A percentile compares a stretch with the other conserved stretches of the same genome.
Evolutionary conservation across 139 green algal species (phyloP).

Genomic region (Micractinium conductrix): DNA sequence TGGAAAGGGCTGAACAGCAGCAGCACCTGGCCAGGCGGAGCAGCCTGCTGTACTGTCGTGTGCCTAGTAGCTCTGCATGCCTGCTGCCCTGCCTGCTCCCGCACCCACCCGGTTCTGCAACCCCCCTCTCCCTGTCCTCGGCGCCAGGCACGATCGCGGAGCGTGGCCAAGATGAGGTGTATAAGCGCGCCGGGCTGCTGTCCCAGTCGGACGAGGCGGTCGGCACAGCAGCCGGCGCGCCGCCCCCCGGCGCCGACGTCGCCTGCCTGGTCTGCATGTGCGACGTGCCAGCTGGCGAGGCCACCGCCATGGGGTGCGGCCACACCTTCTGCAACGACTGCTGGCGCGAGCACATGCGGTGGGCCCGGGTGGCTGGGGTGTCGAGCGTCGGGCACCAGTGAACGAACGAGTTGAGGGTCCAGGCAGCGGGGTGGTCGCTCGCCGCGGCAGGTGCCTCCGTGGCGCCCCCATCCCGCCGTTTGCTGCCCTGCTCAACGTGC

Average conservation of each 20-base stretch:
- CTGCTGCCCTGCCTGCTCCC: background rate
- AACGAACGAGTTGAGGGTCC: too few species aligned
- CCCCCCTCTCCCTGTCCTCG: background rate
- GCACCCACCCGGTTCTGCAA: background rate
- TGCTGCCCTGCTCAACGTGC: background rate
- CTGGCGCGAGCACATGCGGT: slow-evolving; percentile 83
- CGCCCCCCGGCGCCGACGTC: slow-evolving; percentile 7
- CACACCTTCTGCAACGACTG: slow-evolving; percentile 90
- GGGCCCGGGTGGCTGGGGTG: too few species aligned
- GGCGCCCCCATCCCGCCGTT: too few species aligned
- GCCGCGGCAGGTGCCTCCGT: too few species aligned
- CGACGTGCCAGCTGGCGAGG: slow-evolving; percentile 33
- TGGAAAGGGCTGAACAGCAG: too few species aligned
- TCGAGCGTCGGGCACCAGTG: too few species aligned
- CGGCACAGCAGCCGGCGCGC: background rate
- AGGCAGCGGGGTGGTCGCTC: too few species aligned
- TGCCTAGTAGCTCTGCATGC: background rate
- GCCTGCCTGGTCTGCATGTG: slow-evolving; percentile 71
- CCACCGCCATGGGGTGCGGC: slow-evolving; percentile 77
- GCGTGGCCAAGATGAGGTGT: slow-evolving; percentile 50
- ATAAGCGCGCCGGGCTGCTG: slow-evolving; percentile 45
- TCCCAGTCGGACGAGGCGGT: slow-evolving; percentile 34
- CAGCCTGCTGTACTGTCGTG: too few species aligned
- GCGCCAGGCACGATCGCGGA: slow-evolving; percentile 54
- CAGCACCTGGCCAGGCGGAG: too few species aligned